Evolutionary conservation across 805 yeast genomes (phyloP).

Genomic region (Zygotorulaspora sp.): DNA sequence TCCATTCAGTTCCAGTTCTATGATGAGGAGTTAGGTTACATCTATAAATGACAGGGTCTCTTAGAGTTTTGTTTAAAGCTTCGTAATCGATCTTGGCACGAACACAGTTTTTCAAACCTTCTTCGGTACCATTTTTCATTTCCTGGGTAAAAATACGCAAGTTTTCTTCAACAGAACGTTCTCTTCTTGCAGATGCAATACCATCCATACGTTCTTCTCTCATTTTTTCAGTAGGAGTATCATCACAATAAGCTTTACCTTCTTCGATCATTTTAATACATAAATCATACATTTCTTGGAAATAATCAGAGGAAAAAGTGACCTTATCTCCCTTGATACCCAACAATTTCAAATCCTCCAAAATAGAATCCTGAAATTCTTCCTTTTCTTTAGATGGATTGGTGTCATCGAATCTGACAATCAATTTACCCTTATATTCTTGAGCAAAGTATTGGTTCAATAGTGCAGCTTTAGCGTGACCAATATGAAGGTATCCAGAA

Average conservation of each 20-base stretch:
- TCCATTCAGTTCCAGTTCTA: constrained; percentile 91
- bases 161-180: constrained; percentile 89
- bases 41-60: constrained; percentile 98
- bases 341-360: constrained; percentile 84
- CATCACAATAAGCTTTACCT: constrained; percentile 97
- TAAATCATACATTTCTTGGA: constrained; percentile 81
- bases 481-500: constrained; percentile 94
- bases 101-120: constrained; percentile 84
- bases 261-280: constrained; percentile 86
- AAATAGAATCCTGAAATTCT: constrained; percentile 90
- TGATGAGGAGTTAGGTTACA: constrained; percentile 97
- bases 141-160: constrained; percentile 79
- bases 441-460: constrained; percentile 95
- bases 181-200: constrained; percentile 85
- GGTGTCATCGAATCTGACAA: constrained; percentile 96
- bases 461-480: constrained; percentile 98
- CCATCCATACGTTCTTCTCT: constrained; percentile 99
- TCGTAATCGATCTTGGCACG: constrained; percentile 95
- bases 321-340: constrained; percentile 89
- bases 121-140: constrained; percentile 92
- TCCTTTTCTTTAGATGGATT: constrained; percentile 95
- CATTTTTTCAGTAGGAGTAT: constrained; percentile 91
- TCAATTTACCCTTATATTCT: constrained; percentile 91
- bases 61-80: constrained; percentile 86
- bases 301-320: constrained; percentile 91